Evolutionary conservation across 1,139 yeast genomes (phyloP).

Genomic region (Candida buenavistaensis): DNA sequence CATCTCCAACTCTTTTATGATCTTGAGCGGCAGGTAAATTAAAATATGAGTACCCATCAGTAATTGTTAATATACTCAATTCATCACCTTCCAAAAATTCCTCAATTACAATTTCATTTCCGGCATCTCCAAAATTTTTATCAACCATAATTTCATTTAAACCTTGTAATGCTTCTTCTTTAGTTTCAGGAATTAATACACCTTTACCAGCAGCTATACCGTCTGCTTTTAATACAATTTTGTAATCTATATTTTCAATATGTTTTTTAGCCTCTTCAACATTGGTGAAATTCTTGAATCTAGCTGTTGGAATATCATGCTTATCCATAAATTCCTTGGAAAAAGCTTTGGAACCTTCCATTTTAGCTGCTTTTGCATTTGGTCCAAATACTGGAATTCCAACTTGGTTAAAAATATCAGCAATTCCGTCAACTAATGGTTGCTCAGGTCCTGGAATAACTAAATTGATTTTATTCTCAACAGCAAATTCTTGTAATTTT

Average conservation of each 20-base stretch:
- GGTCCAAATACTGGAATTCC: constrained; percentile 99
- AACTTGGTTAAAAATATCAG: constrained; percentile 63
- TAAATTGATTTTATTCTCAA: constrained; percentile 62
- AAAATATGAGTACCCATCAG: constrained; percentile 90
- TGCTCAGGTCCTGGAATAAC: constrained; percentile 99
- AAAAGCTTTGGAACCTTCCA: constrained; percentile 97
- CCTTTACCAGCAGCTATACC: constrained; percentile 99
- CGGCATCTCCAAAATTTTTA: constrained; percentile 88
- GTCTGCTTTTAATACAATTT: constrained; percentile 92
- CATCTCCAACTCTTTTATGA: constrained; percentile 93
- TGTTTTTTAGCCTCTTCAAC: constrained; percentile 75
- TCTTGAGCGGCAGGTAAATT: constrained; percentile 98
- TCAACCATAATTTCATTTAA: constrained; percentile 88
- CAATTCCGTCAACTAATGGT: constrained; percentile 92
- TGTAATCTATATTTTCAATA: constrained; percentile 63
- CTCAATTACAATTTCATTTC: constrained; percentile 95
- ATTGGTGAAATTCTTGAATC: constrained; percentile 75
- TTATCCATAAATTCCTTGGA: constrained; percentile 92
- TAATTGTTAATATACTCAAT: constrained; percentile 84
- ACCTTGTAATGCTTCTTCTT: constrained; percentile 83
- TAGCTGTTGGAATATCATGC: constrained; percentile 93
- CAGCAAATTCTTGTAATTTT: constrained; percentile 66
- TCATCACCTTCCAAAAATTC: constrained; percentile 97
- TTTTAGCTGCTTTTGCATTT: constrained; percentile 78
- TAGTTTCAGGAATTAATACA: constrained; percentile 84